These are phyloP conservation scores for Chloromonas sp. DNA, from an alignment of 163 green algal species.

Conservation along the genomic window DNA sequence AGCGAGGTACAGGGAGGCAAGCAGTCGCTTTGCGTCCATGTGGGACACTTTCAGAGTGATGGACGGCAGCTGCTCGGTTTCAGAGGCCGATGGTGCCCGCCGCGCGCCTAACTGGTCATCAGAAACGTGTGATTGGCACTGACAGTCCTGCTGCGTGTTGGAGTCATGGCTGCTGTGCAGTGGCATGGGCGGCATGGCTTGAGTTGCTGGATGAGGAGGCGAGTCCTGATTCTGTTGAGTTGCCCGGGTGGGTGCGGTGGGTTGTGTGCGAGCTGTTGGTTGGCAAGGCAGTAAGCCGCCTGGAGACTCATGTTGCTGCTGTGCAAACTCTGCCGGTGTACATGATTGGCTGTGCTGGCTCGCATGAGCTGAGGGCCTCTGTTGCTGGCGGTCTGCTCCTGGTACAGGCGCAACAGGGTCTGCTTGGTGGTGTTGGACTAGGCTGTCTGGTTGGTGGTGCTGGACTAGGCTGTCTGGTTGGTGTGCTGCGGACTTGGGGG, in stretches of 20 bases:
- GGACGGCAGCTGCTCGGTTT: background rate
- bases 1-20: slow-evolving; percentile 36
- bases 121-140: background rate
- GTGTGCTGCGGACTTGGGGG: too few species aligned
- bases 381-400: background rate
- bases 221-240: too few species aligned
- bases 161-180: background rate
- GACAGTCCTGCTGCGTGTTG: background rate
- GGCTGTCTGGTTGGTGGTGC: too few species aligned
- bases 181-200: background rate
- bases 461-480: too few species aligned
- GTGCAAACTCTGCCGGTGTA: background rate
- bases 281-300: too few species aligned
- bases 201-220: background rate
- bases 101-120: background rate
- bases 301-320: too few species aligned
- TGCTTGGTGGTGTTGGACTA: background rate
- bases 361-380: background rate
- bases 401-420: background rate
- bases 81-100: background rate
- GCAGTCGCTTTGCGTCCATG: slow-evolving; percentile 22
- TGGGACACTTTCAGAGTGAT: background rate
- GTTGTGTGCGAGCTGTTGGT: too few species aligned
- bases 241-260: too few species aligned
- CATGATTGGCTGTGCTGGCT: background rate